Base-by-base conservation (phyloP, 345 rosid genomes). In the Odontarrhena argentea region DNA sequence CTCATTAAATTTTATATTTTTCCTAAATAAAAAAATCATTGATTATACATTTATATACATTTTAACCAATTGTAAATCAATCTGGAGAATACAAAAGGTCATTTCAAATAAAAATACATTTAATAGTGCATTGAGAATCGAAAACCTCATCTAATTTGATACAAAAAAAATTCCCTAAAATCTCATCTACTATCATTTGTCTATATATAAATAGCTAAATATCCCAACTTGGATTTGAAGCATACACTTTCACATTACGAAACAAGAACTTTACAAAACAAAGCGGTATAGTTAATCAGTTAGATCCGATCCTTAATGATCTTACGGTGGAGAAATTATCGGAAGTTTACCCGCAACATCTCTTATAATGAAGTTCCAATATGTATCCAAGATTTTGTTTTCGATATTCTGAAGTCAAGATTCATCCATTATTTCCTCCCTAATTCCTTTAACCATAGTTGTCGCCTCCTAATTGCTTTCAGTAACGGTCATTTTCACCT, bases 331-430 rank as follows among this genome's bases (percentile, higher is more conserved):
- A 57, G 47, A 57, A 18, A 18, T 40, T 38, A 15, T 57, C 3
- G 0, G 18, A 38, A 57, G 62, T 38, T 57, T 56, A 6, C 10
- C 61, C 10, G 46, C 9, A 12, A 56, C 8, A 22, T 37, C 18
- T 40, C 47, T 57, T 57, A 12, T 40, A 18, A 18, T 18, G 15
- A 56, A 38, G 46, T 11, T 56, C 61, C 46, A 6, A 38, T 37
- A 6, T 15, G 2, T 37, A 37, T 22, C 34, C 28, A 56, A 56
- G 2, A 3, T 22, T 18, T 56, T 30, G 61, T 22, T 18, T 56
- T 56, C 15, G 3, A 56, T 55, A 2, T 8, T 22, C 61, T 32
- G 34, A 40, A 57, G 34, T 12, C 35, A 57, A 57, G 47, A 57
- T 24, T 57, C 15, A 38, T 24, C 35, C 36, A 58, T 58, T 58